Conservation (phyloP, 805 yeast species). For the Suhomyces sp. region DNA sequence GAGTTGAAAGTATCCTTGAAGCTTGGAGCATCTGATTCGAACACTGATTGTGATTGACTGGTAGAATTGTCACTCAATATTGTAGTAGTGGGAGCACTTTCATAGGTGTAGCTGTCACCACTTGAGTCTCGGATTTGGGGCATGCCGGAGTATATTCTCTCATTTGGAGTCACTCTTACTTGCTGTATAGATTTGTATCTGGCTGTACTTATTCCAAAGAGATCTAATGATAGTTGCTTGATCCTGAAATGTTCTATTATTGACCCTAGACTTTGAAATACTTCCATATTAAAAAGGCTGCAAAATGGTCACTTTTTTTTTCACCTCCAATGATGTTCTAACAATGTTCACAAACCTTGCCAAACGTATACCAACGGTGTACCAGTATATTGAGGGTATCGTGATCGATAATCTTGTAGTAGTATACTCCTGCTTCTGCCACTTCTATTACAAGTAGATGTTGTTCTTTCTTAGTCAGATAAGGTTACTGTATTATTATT, state of each 20-base stretch:
- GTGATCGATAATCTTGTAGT: background rate
- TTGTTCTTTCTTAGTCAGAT: background rate
- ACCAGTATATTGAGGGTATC: background rate
- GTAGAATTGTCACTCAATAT: background rate
- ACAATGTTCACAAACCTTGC: background rate
- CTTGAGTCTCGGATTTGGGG: background rate
- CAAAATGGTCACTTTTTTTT: background rate
- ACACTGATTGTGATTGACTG: background rate
- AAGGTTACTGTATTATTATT: background rate
- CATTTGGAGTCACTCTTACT: background rate
- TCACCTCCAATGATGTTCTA: background rate
- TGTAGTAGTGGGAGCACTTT: background rate
- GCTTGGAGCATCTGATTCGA: background rate
- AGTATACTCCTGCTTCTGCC: background rate
- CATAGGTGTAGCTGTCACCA: background rate
- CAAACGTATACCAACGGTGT: background rate
- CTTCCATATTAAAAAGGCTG: constrained; percentile 16
- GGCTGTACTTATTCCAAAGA: constrained; percentile 10
- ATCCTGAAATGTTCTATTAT: constrained; percentile 17
- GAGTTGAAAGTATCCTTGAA: background rate
- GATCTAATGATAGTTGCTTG: constrained; percentile 11
- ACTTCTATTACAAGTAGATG: background rate
- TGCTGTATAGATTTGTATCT: background rate
- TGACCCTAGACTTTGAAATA: constrained; percentile 16
- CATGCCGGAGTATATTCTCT: background rate